Evolutionary conservation across 148 eudicot species (phyloP).

Genomic region (Heliamphora exappendiculata): DNA sequence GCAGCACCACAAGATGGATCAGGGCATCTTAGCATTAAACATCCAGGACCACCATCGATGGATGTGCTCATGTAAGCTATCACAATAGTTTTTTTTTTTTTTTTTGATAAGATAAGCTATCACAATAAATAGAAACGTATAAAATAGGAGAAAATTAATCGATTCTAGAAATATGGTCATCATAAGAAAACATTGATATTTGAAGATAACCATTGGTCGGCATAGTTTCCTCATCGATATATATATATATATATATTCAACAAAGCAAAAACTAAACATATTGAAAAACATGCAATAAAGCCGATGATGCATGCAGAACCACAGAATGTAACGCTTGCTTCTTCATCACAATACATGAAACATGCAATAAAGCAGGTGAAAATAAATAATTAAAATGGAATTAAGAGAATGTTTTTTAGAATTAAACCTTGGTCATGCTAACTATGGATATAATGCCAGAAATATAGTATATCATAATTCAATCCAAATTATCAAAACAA

Average conservation of each 20-base stretch:
- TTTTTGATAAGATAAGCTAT: too few relatives aligned
- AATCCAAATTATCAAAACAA: background rate
- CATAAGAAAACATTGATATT: background rate
- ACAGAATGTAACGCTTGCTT: too few relatives aligned
- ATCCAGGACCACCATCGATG: slow-evolving; percentile 53
- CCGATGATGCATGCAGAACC: too few relatives aligned
- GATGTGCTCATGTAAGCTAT: slow-evolving; percentile 53
- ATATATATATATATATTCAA: background rate
- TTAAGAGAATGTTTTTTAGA: background rate
- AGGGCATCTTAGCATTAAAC: slow-evolving; percentile 65
- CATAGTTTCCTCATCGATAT: background rate
- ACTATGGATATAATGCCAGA: background rate
- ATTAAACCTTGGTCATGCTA: background rate
- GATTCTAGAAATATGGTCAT: background rate
- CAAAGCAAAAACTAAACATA: background rate
- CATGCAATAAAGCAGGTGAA: too few relatives aligned
- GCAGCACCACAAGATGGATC: slow-evolving; percentile 55
- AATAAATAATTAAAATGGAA: too few relatives aligned
- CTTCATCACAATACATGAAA: too few relatives aligned
- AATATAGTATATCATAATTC: background rate
- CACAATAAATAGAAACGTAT: slow-evolving; percentile 1
- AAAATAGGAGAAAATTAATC: background rate
- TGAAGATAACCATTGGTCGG: background rate
- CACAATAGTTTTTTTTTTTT: too few relatives aligned
- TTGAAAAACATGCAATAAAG: background rate